A percentile compares a stretch with the other conserved stretches of the same genome.
Evolutionary conservation across 2,329 filamentous ascomycete species (phyloP).

Genomic region (Penicillium freii): DNA sequence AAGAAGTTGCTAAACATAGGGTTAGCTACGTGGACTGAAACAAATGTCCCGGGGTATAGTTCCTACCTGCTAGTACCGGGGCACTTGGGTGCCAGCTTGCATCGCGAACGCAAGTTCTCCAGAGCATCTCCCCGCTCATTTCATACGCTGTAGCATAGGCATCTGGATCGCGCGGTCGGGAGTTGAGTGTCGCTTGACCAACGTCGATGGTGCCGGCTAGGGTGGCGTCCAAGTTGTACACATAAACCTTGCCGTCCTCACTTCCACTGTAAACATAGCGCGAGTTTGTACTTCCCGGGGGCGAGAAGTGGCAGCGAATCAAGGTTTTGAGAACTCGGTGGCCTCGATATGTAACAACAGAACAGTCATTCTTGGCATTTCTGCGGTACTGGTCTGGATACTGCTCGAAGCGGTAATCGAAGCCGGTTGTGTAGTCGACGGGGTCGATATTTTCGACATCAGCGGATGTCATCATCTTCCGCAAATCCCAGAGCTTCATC

Average conservation of each 20-base stretch:
- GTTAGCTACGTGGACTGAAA: slow-evolving; percentile 6
- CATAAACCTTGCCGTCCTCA: slow-evolving; percentile 81
- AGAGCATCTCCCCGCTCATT: slow-evolving; percentile 55
- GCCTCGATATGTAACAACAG: slow-evolving; percentile 87
- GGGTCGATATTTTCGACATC: slow-evolving; percentile 54
- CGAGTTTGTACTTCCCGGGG: slow-evolving; percentile 78
- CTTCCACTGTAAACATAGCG: slow-evolving; percentile 92
- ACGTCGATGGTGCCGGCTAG: slow-evolving; percentile 77
- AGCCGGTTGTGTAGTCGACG: slow-evolving; percentile 55
- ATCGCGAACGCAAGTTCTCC: slow-evolving; percentile 80
- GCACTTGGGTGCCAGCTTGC: slow-evolving; percentile 87
- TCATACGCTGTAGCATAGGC: slow-evolving; percentile 57
- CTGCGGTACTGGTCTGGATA: slow-evolving; percentile 55
- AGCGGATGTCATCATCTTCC: slow-evolving; percentile 78
- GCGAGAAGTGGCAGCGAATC: slow-evolving; percentile 93
- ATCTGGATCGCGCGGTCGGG: slow-evolving; percentile 56
- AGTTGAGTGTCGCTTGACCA: slow-evolving; percentile 63
- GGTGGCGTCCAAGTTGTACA: slow-evolving; percentile 93
- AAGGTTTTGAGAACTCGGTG: slow-evolving; percentile 86
- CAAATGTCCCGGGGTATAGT: neutral
- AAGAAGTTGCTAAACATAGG: slow-evolving; percentile 64
- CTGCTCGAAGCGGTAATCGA: slow-evolving; percentile 61
- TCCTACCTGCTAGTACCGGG: slow-evolving; percentile 68
- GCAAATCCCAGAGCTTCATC: slow-evolving; percentile 94
- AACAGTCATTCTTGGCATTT: slow-evolving; percentile 79